Evolutionary conservation across 495 filamentous ascomycete genomes (phyloP), one percentile per base, ranked within the genome.

Genomic region (Penicillium taxi): DNA sequence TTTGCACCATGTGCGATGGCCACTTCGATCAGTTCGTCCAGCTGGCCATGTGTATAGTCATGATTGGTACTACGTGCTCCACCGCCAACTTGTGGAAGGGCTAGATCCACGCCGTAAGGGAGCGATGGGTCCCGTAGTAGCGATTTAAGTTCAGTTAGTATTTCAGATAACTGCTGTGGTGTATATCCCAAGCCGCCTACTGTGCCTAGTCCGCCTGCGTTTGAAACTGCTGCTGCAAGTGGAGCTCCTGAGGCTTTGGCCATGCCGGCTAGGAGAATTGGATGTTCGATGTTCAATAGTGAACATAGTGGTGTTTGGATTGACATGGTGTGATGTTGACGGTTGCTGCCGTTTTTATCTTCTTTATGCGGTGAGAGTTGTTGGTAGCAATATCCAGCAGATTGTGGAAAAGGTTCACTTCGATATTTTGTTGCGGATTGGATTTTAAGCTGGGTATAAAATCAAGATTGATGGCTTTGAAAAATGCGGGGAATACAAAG

Each of bases 131-230:
- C 64, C 7, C 47, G 45, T 2, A 91, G 74, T 32, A 77, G 64
- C 19, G 78, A 59, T 61, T 94, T 93, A 40, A 93, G 73, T 48
- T 93, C 87, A 39, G 77, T 74, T 56, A 94, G 75, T 64, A 90
- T 91, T 43, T 75, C 64, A 30, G 78, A 78, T 20, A 94, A 77
- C 48, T 90, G 85, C 1, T 60, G 34, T 0, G 86, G 86, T 2
- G 84, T 87, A 72, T 94, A 94, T 49, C 82, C 79, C 34, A 93
- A 76, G 16, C 87, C 87, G 35, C 87, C 86, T 42, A 94, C 78
- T 20, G 80, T 80, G 46, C 87, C 87, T 9, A 94, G 75, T 7
- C 86, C 86, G 52, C 87, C 87, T 7, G 84, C 84, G 58, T 94
- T 91, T 58, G 78, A 84, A 30, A 94, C 86, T 14, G 87, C 86